phyloP scores from a whole-genome alignment of 2,329 filamentous ascomycete genomes.

The Elsinoe perseae region DNA sequence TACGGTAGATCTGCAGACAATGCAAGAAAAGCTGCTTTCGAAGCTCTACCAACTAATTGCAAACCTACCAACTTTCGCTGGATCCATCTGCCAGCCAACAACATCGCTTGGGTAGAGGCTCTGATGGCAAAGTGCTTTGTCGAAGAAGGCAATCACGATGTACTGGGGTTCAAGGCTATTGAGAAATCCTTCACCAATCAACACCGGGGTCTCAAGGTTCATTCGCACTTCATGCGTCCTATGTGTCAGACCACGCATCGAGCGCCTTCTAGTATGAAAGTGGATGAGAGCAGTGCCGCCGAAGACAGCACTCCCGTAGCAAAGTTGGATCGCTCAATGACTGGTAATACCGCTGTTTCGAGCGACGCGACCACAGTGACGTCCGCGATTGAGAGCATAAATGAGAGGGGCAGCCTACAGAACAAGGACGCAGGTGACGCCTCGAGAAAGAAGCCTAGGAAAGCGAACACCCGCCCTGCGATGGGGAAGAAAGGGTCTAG shows the following conservation, averaged over 20 bases:
- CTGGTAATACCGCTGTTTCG: slow-evolving; percentile 4
- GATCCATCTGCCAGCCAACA: slow-evolving; percentile 42
- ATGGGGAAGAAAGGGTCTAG: slow-evolving; percentile 6
- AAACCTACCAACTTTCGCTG: slow-evolving; percentile 38
- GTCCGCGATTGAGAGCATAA: slow-evolving; percentile 5
- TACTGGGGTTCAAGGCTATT: slow-evolving; percentile 56
- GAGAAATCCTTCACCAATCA: slow-evolving; percentile 56
- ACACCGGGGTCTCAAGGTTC: slow-evolving; percentile 50
- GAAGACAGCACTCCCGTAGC: neutral
- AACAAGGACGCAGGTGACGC: neutral
- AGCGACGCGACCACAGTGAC: slow-evolving; percentile 2
- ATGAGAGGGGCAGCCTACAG: neutral
- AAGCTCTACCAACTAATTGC: slow-evolving; percentile 33
- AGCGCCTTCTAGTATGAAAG: neutral
- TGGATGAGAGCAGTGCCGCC: neutral
- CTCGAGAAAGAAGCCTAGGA: slow-evolving; percentile 1
- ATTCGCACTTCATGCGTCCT: slow-evolving; percentile 57
- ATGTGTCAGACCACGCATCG: slow-evolving; percentile 45
- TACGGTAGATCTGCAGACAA: slow-evolving; percentile 18
- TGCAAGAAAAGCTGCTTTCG: slow-evolving; percentile 15
- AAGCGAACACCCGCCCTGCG: slow-evolving; percentile 10
- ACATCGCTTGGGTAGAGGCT: slow-evolving; percentile 56
- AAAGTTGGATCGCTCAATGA: neutral
- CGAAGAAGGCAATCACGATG: slow-evolving; percentile 54
- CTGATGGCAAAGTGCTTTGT: slow-evolving; percentile 58